Evolutionary conservation across 768 basidiomycete species (phyloP), one percentile per base, ranked within the genome.

Genomic region (Psilocybe subaeruginosa): DNA sequence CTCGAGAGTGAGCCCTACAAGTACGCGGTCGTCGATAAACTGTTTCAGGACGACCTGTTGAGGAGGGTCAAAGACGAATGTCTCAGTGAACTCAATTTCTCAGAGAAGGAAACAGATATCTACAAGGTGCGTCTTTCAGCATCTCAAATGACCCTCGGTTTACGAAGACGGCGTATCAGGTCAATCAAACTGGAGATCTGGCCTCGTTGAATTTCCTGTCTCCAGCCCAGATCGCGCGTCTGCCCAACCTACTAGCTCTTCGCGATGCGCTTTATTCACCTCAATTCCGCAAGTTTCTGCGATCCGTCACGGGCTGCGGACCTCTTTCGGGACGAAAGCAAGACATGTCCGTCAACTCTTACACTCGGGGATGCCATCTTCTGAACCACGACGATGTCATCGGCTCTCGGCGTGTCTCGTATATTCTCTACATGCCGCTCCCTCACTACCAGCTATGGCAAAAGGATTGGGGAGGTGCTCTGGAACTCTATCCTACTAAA

Each of bases 371-470:
- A 48, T 97, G 90, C 73, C 95, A 99, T 76, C 85, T 99, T 8
- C 88, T 99, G 69, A 93, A 97, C 74, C 97, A 99, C 80, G 97
- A 99, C 87, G 97, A 99, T 73, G 96, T 97, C 27, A 98, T 98
- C 70, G 95, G 95, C 62, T 86, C 94, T 7, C 90, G 97, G 27
- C 86, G 94, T 45, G 91, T 98, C 56, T 96, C 93, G 1, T 99
- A 97, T 79, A 97, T 99, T 76, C 88, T 98, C 52, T 99, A 99
- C 77, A 91, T 98, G 83, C 96, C 96, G 17, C 82, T 90, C 64
- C 89, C 90, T 29, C 76, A 81, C 72, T 83, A 83, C 68, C 80
- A 86, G 61, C 80, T 85, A 49, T 99, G 97, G 97, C 84, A 90
- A 70, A 83, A 86, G 47, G 89, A 91, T 62, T 97, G 91, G 88